Evolutionary conservation across 2,329 filamentous ascomycete species (phyloP).

Genomic region (Diaporthe eres): DNA sequence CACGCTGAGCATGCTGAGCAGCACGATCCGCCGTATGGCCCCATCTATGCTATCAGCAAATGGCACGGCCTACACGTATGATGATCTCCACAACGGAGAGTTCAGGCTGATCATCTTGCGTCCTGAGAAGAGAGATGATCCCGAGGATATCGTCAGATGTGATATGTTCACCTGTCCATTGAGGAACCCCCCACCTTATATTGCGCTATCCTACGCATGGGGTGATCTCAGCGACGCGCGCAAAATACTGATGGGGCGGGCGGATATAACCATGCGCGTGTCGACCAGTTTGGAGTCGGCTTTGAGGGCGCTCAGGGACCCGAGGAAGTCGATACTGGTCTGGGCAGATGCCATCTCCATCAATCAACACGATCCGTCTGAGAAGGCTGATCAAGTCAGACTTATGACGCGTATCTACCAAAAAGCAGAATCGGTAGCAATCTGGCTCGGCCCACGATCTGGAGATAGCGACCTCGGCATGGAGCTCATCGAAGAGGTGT

Average conservation of each 20-base stretch:
- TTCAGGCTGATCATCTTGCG: not conserved
- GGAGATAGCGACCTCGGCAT: not conserved
- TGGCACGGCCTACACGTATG: not conserved
- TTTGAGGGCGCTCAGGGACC: not conserved
- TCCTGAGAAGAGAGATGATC: not conserved
- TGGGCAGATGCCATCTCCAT: constrained; percentile 32
- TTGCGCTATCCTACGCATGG: constrained; percentile 31
- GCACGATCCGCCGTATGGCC: not conserved
- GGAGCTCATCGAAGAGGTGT: not conserved
- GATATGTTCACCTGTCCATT: not conserved
- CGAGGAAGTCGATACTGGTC: not conserved
- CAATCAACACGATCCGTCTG: not conserved
- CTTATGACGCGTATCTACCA: constrained; percentile 14
- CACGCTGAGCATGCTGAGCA: not conserved
- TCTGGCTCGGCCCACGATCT: constrained; percentile 18
- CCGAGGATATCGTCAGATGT: constrained; percentile 1
- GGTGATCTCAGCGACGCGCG: not conserved
- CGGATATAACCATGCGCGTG: not conserved
- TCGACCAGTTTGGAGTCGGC: not conserved
- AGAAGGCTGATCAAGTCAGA: not conserved
- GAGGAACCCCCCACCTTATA: not conserved
- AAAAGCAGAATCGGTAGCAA: not conserved
- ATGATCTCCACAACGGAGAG: not conserved
- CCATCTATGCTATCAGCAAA: not conserved
- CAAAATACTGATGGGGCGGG: not conserved